These are phyloP conservation scores for Mycena alexandri DNA, from an alignment of 768 basidiomycete species.

Conservation along the genomic window DNA sequence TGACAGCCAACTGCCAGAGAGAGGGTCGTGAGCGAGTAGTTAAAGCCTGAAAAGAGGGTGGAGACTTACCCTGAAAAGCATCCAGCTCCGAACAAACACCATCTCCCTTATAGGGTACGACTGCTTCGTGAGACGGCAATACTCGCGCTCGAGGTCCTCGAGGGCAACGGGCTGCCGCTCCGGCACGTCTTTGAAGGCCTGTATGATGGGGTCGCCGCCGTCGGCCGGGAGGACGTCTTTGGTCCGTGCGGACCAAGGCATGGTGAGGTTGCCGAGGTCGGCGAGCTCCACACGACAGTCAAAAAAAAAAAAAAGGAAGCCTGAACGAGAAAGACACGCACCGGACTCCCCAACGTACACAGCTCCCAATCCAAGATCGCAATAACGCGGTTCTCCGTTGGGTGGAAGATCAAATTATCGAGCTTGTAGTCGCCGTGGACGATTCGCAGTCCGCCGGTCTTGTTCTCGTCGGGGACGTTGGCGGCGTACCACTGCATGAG, in stretches of 20 bases:
- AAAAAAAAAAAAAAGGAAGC: not conserved
- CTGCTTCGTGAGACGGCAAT: slow-evolving; percentile 74
- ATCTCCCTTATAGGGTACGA: slow-evolving; percentile 84
- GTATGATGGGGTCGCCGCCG: slow-evolving; percentile 47
- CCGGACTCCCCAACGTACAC: slow-evolving; percentile 93
- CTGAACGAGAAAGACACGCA: slow-evolving; percentile 51
- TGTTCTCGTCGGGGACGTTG: slow-evolving; percentile 82
- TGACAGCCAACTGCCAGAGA: slow-evolving; percentile 73
- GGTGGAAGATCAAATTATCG: slow-evolving; percentile 97
- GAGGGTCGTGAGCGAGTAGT: not conserved
- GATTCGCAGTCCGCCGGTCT: slow-evolving; percentile 77
- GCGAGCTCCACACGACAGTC: slow-evolving; percentile 64
- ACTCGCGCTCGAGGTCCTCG: slow-evolving; percentile 85
- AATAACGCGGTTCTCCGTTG: slow-evolving; percentile 90
- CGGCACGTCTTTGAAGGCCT: slow-evolving; percentile 74
- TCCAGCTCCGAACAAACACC: slow-evolving; percentile 87
- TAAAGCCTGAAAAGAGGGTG: no score
- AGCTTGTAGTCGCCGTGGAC: slow-evolving; percentile 98
- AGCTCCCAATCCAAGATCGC: slow-evolving; percentile 98
- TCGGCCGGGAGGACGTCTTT: slow-evolving; percentile 50
- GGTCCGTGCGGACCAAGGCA: slow-evolving; percentile 79
- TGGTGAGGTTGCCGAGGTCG: slow-evolving; percentile 91
- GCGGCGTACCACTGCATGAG: slow-evolving; percentile 81
- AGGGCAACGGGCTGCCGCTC: slow-evolving; percentile 71
- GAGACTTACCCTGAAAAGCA: slow-evolving; percentile 78